phyloP scores from a whole-genome alignment of 202 grass and related monocot species.

The Cymbopogon flexuosus region DNA sequence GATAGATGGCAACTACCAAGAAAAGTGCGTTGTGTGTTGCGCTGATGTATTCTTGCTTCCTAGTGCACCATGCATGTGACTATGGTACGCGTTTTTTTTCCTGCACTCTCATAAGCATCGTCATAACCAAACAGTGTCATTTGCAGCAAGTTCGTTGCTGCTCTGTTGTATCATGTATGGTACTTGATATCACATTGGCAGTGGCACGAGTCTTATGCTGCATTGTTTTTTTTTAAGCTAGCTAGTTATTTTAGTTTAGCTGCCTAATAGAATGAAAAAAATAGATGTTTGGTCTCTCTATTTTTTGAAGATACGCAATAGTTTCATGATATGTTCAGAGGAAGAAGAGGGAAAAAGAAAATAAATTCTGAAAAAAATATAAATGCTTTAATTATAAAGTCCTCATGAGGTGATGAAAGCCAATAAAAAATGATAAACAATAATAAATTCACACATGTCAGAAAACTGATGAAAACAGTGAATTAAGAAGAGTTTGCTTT shows the following conservation, averaged over 20 bases:
- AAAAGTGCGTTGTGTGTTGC: background rate
- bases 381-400: background rate
- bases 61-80: constrained; percentile 30
- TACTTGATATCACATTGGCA: constrained; percentile 10
- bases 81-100: constrained; percentile 15
- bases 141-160: background rate
- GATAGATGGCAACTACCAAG: background rate
- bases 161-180: background rate
- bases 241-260: background rate
- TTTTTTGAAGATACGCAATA: background rate
- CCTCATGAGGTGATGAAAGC: background rate
- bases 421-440: background rate
- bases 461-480: background rate
- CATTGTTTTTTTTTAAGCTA: background rate
- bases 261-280: background rate
- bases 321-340: constrained; percentile 4
- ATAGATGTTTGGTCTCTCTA: background rate
- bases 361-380: background rate
- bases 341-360: background rate
- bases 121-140: background rate
- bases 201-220: background rate
- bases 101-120: background rate
- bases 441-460: background rate
- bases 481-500: background rate
- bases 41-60: constrained; percentile 19